Conservation (phyloP, 805 yeast genomes). For the Candida germanica region DNA sequence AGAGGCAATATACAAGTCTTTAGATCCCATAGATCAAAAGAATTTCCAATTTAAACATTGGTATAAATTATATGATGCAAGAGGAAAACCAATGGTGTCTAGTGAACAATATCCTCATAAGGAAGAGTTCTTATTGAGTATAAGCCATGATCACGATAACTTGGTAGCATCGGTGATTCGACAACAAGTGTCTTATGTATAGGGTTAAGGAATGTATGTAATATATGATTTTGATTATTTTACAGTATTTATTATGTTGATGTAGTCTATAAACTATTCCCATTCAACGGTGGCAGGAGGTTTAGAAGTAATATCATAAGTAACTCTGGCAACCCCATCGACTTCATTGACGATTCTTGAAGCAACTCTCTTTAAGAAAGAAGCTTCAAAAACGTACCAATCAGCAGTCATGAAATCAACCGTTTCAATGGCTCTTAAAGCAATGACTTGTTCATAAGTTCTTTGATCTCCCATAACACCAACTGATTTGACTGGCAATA, state of each 20-base stretch:
- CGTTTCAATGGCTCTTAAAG: conserved; percentile 97
- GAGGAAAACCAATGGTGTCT: conserved; percentile 45
- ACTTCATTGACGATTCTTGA: conserved; percentile 98
- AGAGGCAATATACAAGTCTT: conserved; percentile 68
- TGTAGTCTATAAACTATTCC: conserved; percentile 58
- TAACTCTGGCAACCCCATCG: conserved; percentile 98
- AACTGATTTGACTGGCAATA: conserved; percentile 95
- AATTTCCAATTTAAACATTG: conserved; percentile 56
- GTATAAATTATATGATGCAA: conserved; percentile 42
- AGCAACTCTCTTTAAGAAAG: conserved; percentile 88
- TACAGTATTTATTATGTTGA: not conserved
- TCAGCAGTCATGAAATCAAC: conserved; percentile 99
- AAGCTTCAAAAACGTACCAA: conserved; percentile 93
- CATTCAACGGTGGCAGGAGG: conserved; percentile 99
- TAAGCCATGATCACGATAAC: conserved; percentile 66
- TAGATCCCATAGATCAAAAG: conserved; percentile 48
- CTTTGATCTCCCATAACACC: conserved; percentile 99
- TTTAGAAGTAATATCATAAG: conserved; percentile 96
- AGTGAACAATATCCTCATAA: conserved; percentile 24
- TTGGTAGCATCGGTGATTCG: conserved; percentile 57
- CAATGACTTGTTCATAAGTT: conserved; percentile 98
- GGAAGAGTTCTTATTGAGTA: conserved; percentile 51
- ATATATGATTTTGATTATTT: not conserved
- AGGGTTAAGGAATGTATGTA: no score
- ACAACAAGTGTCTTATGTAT: conserved; percentile 17